Evolutionary conservation across 257 asterid genomes (phyloP), one percentile per base, ranked within the genome.

Genomic region (Solanum pimpinellifolium): DNA sequence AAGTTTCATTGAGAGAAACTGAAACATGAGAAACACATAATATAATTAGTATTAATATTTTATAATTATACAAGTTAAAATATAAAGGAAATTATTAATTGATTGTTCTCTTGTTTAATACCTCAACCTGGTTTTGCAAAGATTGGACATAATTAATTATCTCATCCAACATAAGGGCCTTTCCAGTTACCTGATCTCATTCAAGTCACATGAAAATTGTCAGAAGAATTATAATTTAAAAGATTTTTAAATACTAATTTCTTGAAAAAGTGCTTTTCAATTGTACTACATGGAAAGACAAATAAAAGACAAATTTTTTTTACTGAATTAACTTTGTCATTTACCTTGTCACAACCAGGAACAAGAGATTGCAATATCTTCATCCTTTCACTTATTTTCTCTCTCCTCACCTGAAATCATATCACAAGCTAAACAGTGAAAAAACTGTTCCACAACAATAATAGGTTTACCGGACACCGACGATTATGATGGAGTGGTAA

Each of bases 141-240:
- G 98, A 95, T 76, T 94, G 98, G 91, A 95, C 98, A 91, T 95
- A 95, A 88, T 95, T 94, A 85, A 96, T 96, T 42, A 96, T 96
- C 89, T 96, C 97, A 93, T 96, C 99, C 96, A 96, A 92, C 96
- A 96, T 91, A 89, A 92, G 96, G 95, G 99, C 99, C 98, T 96
- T 96, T 37, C 99, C 99, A 80, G 94, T 94, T 83, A 93, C 96
- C 98, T 95, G 92, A 90, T 84, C 73, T 87, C 92, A 92, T 77
- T 74, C 90, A 89, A 88, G 39, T 87, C 93, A 92, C 92, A 90
- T 90, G 83, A 78, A 78, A 47, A 60, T 21, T 89, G 91, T 88
- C 91, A 87, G 88, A 33, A 31, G 6, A 83, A 76, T 7, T 23
- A 59, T 16, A 18, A 35, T 74, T 18, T 20, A 74, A 74, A 14